Evolutionary conservation across 2,329 filamentous ascomycete species (phyloP), one percentile per base, ranked within the genome.

Genomic region (Cercospora sojina): DNA sequence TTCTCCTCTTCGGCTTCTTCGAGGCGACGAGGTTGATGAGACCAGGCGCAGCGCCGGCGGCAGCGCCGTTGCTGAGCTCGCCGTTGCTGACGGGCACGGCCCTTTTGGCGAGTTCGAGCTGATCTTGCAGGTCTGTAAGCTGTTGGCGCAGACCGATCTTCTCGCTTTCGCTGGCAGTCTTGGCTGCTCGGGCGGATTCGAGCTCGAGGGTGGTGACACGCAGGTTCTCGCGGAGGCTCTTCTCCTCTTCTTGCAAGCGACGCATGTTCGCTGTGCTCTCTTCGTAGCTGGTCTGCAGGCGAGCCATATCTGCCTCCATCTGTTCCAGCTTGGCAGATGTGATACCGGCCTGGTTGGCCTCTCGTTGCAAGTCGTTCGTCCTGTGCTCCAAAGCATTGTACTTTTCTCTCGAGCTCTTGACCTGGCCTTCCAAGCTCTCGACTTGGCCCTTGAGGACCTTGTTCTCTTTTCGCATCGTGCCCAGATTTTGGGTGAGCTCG

Each of bases 321-420:
- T 90, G 92, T 74, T 91, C 89, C 63, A 99, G 84, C 72, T 92
- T 91, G 70, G 95, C 95, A 62, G 94, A 93, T 2, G 91, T 92
- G 75, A 98, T 97, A 81, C 95, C 95, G 63, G 94, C 95, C 81
- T 98, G 94, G 80, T 99, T 99, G 67, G 95, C 95, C 80, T 99
- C 95, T 35, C 90, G 90, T 80, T 99, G 95, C 64, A 99, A 85
- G 77, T 99, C 95, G 82, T 96, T 97, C 56, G 93, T 91, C 64
- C 93, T 88, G 63, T 89, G 89, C 80, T 99, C 95, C 70, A 98
- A 85, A 23, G 91, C 90, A 75, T 93, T 97, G 80, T 97, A 92
- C 71, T 93, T 88, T 74, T 88, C 93, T 83, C 96, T 93, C 92
- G 93, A 97, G 29, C 92, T 96, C 80, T 96, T 96, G 82, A 99